These are phyloP conservation scores for Phyllosticta citribraziliensis DNA, from an alignment of 2,329 filamentous ascomycete species.

Conservation along the genomic window DNA sequence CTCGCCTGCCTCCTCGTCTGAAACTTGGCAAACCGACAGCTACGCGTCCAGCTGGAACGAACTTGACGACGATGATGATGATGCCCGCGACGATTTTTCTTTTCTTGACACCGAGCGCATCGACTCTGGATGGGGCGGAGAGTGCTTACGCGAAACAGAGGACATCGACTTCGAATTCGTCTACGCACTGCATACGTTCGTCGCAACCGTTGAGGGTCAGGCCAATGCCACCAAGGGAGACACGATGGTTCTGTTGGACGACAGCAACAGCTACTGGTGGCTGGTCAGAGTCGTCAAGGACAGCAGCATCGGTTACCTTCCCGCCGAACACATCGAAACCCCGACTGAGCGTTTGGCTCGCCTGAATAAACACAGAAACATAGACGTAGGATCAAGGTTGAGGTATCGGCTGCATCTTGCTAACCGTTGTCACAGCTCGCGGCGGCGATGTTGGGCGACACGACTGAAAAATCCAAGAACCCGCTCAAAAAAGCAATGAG, in stretches of 20 bases:
- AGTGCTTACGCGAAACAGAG: conserved; percentile 89
- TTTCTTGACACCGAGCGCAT: conserved; percentile 52
- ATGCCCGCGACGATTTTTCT: conserved; percentile 49
- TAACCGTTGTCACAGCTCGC: conserved; percentile 43
- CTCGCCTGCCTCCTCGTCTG: background rate
- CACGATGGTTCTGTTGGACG: conserved; percentile 95
- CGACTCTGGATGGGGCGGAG: conserved; percentile 63
- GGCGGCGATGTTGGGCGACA: conserved; percentile 61
- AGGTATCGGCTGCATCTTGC: background rate
- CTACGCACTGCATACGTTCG: conserved; percentile 94
- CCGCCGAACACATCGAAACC: conserved; percentile 96
- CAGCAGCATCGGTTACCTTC: conserved; percentile 91
- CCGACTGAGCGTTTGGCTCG: conserved; percentile 88
- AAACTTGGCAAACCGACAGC: conserved; percentile 27
- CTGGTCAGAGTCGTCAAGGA: conserved; percentile 94
- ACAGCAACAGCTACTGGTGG: conserved; percentile 99
- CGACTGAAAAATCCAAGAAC: conserved; percentile 70
- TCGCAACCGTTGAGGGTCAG: conserved; percentile 94
- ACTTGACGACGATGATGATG: conserved; percentile 41
- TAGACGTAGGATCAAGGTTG: conserved; percentile 58
- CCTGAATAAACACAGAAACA: conserved; percentile 95
- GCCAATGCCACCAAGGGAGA: conserved; percentile 97
- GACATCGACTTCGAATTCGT: conserved; percentile 99
- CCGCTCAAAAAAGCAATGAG: conserved; percentile 77
- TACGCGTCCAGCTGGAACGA: conserved; percentile 29